Percentiles rank a stretch among this genome's conserved stretches.
Conservation (phyloP, 306 rosid genomes). For the Mimosa bimucronata region DNA sequence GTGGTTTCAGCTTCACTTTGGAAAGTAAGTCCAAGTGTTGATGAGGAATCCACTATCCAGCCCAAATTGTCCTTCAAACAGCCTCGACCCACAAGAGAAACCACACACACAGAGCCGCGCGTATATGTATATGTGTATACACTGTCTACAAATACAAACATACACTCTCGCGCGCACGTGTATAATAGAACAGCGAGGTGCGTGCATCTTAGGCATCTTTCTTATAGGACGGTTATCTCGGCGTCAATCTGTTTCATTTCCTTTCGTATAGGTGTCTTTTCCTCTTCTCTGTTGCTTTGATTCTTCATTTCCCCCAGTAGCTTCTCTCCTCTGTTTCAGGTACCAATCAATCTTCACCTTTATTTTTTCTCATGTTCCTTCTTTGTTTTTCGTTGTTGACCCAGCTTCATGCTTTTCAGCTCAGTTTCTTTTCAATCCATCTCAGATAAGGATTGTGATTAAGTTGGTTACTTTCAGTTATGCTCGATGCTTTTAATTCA, state of each 20-base stretch:
- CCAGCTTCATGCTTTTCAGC: neutral
- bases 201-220: slow-evolving; percentile 22
- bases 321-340: neutral
- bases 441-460: neutral
- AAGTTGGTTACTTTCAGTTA: neutral
- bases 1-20: neutral
- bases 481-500: neutral
- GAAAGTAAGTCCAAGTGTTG: neutral
- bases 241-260: neutral
- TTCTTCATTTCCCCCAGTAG: neutral
- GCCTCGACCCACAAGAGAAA: neutral
- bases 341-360: neutral
- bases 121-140: no score
- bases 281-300: neutral
- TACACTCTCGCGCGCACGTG: neutral
- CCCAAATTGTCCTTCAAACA: neutral
- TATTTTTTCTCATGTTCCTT: neutral
- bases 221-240: neutral
- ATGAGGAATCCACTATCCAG: neutral
- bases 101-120: neutral
- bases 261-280: neutral
- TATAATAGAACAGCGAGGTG: neutral
- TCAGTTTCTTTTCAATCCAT: neutral
- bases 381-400: neutral
- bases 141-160: no score